Conservation (phyloP, 768 basidiomycete species). For the Amanita molliuscula region DNA sequence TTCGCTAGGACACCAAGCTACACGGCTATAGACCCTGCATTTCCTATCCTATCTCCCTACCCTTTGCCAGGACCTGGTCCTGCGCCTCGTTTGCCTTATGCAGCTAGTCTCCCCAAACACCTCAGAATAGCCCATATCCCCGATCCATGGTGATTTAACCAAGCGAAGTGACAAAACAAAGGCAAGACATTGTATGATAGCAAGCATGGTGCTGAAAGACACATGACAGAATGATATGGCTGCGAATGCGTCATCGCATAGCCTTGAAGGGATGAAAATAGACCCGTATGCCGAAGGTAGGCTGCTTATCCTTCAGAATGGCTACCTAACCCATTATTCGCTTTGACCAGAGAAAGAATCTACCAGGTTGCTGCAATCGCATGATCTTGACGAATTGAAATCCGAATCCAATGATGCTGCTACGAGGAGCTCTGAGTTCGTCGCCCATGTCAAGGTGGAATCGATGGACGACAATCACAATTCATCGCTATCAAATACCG, state of each 20-base stretch:
- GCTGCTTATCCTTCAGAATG: neutral
- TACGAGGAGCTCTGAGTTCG: neutral
- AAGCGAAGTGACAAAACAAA: neutral
- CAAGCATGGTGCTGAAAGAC: neutral
- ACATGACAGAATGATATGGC: neutral
- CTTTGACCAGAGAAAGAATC: neutral
- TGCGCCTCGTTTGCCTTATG: neutral
- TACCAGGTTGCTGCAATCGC: neutral
- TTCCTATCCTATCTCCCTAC: constrained; percentile 3
- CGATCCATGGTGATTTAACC: neutral
- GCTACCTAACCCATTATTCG: neutral
- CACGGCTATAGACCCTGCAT: neutral
- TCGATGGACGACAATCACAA: neutral
- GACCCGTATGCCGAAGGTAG: constrained; percentile 6
- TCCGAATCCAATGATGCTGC: neutral
- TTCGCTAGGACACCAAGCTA: neutral
- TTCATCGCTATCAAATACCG: neutral
- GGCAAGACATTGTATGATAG: neutral
- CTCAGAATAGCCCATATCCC: neutral
- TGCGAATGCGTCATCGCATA: neutral
- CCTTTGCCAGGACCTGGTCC: constrained; percentile 1
- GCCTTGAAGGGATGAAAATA: neutral
- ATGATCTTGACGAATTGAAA: neutral
- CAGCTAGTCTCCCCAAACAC: constrained; percentile 1
- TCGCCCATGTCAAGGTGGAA: neutral